Evolutionary conservation across 176 grass and related monocot genomes (phyloP).

Genomic region (Aegilops longissima): DNA sequence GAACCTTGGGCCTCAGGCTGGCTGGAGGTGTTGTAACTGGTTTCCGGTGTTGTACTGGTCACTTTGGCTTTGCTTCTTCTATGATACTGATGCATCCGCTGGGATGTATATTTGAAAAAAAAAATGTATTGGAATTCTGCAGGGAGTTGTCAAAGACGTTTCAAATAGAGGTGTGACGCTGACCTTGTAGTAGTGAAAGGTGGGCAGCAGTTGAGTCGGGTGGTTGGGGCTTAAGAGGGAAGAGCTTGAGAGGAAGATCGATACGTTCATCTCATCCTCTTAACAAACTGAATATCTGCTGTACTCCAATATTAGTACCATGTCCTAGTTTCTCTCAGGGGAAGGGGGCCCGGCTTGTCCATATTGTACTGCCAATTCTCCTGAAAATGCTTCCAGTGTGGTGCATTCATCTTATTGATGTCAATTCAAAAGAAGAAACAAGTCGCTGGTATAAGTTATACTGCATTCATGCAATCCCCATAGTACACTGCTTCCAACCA

Average conservation of each 20-base stretch:
- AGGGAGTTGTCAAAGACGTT: conserved; percentile 42
- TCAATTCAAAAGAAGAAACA: not conserved
- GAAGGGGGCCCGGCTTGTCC: not conserved
- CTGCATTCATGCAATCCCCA: not conserved
- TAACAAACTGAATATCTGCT: not conserved
- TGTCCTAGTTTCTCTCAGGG: not conserved
- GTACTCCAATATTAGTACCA: not conserved
- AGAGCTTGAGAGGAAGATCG: conserved; percentile 72
- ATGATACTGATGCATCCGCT: not conserved
- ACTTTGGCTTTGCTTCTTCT: too few species aligned
- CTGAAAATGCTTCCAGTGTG: not conserved
- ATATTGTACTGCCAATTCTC: not conserved
- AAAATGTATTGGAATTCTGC: not conserved
- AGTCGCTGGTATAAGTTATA: not conserved
- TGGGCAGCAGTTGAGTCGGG: conserved; percentile 47
- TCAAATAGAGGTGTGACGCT: conserved; percentile 37
- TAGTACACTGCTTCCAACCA: not conserved
- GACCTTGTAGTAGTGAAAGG: conserved; percentile 53
- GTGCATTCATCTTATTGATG: not conserved
- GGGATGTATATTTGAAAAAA: too few species aligned
- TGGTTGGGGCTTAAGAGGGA: conserved; percentile 71
- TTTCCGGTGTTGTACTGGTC: too few species aligned
- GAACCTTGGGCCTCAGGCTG: too few species aligned
- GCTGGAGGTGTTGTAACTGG: too few species aligned
- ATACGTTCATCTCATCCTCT: conserved; percentile 28